Conservation (phyloP, 345 rosid species). For the Syzygium aromaticum region DNA sequence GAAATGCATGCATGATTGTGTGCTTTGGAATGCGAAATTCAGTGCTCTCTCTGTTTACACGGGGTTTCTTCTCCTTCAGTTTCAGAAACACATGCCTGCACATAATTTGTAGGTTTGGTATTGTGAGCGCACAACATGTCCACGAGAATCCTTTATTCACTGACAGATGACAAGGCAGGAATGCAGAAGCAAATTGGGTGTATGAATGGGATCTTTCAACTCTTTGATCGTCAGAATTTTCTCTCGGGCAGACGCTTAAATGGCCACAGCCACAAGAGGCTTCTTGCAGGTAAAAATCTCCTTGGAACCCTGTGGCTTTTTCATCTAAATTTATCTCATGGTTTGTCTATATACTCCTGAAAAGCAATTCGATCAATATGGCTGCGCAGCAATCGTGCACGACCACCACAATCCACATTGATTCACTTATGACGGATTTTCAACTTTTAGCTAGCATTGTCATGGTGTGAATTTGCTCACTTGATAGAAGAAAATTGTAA, state of each 20-base stretch:
- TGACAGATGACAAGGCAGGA: constrained; percentile 69
- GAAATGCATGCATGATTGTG: neutral
- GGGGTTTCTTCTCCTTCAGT: neutral
- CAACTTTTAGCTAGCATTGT: neutral
- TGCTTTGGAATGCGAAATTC: neutral
- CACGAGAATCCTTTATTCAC: constrained; percentile 42
- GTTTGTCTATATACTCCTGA: neutral
- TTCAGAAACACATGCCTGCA: neutral
- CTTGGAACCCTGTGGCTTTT: neutral
- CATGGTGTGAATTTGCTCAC: neutral
- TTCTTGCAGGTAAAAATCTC: constrained; percentile 42
- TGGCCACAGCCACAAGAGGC: constrained; percentile 27
- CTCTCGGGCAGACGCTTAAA: constrained; percentile 36
- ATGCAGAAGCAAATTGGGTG: constrained; percentile 80
- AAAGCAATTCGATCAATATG: neutral
- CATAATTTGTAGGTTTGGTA: neutral
- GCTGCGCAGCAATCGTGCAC: neutral
- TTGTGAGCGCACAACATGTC: constrained; percentile 33
- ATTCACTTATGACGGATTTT: neutral
- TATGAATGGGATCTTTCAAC: constrained; percentile 77
- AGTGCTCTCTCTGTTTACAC: neutral
- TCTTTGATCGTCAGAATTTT: constrained; percentile 63
- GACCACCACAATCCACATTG: neutral
- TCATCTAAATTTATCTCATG: neutral
- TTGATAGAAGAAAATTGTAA: neutral